A percentile compares a stretch with the other conserved stretches of the same genome.
Conservation (phyloP, 306 rosid genomes). For the Dryas octopetala region DNA sequence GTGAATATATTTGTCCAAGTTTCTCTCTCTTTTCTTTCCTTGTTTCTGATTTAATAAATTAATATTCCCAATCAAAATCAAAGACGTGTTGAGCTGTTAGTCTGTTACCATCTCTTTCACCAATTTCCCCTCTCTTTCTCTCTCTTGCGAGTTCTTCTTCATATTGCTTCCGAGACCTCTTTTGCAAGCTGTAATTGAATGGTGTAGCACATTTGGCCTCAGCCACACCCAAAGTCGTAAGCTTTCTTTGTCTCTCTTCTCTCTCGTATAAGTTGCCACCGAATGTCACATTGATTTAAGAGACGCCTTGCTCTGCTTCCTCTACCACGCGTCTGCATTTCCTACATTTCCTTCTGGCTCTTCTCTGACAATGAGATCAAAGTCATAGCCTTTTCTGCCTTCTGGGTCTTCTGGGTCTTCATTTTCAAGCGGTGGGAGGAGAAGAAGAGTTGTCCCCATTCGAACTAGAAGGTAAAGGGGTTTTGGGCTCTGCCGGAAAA, state of each 20-base stretch:
- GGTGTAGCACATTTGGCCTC: constrained; percentile 45
- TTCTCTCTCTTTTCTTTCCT: neutral
- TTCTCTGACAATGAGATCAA: constrained; percentile 60
- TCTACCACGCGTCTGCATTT: too few species aligned
- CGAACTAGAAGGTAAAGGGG: neutral
- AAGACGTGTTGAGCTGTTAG: constrained; percentile 94
- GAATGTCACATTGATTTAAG: constrained; percentile 57
- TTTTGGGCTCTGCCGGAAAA: neutral
- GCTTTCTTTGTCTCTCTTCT: constrained; percentile 5
- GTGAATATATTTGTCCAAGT: constrained; percentile 12
- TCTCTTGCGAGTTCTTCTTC: constrained; percentile 3
- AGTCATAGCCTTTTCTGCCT: constrained; percentile 22
- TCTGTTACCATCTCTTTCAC: constrained; percentile 38
- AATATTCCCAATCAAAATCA: constrained; percentile 32
- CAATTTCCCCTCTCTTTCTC: constrained; percentile 24
- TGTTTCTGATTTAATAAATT: neutral
- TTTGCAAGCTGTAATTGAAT: constrained; percentile 62
- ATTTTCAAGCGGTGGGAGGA: constrained; percentile 4
- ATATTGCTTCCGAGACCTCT: constrained; percentile 31
- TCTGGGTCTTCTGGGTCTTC: neutral
- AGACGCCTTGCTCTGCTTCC: constrained; percentile 41
- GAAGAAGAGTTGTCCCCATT: too few species aligned
- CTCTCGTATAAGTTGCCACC: constrained; percentile 34
- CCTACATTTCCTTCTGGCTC: neutral
- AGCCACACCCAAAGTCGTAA: constrained; percentile 24